These are phyloP conservation scores for Myrmaecium sp. DNA, from an alignment of 2,329 filamentous ascomycete genomes.

Conservation along the genomic window DNA sequence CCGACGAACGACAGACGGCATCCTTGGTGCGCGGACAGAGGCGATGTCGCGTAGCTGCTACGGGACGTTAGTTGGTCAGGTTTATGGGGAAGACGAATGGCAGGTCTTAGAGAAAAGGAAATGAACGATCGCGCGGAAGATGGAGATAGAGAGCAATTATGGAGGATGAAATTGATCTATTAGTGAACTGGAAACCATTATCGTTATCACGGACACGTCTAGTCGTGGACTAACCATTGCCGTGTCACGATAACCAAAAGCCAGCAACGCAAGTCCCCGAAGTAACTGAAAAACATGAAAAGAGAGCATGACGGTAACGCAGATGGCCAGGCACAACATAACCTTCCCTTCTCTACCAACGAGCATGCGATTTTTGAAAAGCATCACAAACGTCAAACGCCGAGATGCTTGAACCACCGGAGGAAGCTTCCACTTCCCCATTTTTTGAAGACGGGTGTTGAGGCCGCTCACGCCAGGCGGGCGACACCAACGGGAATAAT, in stretches of 20 bases:
- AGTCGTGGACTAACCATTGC: conserved; percentile 16
- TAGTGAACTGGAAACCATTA: conserved; percentile 19
- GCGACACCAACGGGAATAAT: conserved; percentile 7
- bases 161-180: conserved; percentile 12
- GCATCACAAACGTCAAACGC: conserved; percentile 22
- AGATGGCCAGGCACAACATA: conserved; percentile 13
- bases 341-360: conserved; percentile 18
- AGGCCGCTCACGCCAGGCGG: conserved; percentile 16
- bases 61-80: too few relatives aligned
- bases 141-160: conserved; percentile 2
- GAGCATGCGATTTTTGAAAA: conserved; percentile 19
- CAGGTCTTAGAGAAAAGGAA: not conserved
- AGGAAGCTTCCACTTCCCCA: too few relatives aligned
- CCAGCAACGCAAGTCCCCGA: conserved; percentile 12
- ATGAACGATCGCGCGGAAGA: not conserved
- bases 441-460: conserved; percentile 16
- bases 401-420: conserved; percentile 21
- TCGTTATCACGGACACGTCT: conserved; percentile 19
- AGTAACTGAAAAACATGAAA: conserved; percentile 13
- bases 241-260: conserved; percentile 18
- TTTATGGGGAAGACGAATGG: too few relatives aligned
- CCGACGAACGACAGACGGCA: too few relatives aligned
- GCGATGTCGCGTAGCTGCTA: too few relatives aligned
- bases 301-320: conserved; percentile 17
- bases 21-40: too few relatives aligned